These are phyloP conservation scores for Coemansia sp. DNA, from an alignment of 192 early-diverging fungal genomes.

Conservation along the genomic window DNA sequence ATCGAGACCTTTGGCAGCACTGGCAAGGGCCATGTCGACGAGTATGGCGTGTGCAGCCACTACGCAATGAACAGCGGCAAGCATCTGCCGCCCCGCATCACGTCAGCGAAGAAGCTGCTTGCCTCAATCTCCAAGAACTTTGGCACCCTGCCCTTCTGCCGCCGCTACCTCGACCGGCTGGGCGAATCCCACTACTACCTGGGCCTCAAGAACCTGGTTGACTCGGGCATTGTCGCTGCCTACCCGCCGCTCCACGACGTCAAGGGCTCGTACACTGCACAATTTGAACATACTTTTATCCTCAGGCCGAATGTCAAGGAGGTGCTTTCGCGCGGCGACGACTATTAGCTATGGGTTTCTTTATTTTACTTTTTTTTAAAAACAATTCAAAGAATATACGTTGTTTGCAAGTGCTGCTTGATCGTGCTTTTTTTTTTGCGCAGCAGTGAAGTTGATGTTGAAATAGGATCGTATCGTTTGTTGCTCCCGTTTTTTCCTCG, in stretches of 20 bases:
- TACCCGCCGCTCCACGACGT: constrained; percentile 91
- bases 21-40: constrained; percentile 85
- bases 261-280: constrained; percentile 89
- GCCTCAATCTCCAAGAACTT: constrained; percentile 77
- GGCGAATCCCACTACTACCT: constrained; percentile 90
- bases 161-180: constrained; percentile 91
- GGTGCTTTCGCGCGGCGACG: constrained; percentile 73
- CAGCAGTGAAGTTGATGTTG: no score
- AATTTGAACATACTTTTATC: constrained; percentile 95
- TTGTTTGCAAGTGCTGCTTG: no score
- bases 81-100: constrained; percentile 6
- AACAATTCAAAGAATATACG: no score
- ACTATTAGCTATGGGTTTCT: constrained; percentile 54
- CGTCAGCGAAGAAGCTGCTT: constrained; percentile 50
- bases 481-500: neutral
- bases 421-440: no score
- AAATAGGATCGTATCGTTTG: neutral
- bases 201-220: constrained; percentile 84
- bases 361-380: neutral
- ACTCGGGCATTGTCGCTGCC: constrained; percentile 76
- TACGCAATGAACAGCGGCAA: constrained; percentile 72
- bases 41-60: constrained; percentile 91
- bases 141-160: constrained; percentile 94
- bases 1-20: constrained; percentile 98
- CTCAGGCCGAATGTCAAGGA: constrained; percentile 90